These are phyloP conservation scores for Xerophyta viscosa DNA, from an alignment of 106 monocot species.

Conservation along the genomic window DNA sequence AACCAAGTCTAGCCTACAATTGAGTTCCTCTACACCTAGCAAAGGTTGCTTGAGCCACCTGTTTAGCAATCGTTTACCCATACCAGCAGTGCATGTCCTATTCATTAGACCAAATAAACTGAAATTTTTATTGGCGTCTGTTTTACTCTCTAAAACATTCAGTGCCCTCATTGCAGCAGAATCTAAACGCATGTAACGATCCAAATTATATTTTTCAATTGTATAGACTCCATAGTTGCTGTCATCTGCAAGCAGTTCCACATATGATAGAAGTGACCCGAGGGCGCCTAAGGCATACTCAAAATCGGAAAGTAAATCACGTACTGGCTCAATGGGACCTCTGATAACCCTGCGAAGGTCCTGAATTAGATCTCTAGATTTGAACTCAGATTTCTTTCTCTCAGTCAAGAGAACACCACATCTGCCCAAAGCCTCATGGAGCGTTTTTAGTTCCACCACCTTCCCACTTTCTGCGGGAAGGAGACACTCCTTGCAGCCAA, in stretches of 20 bases:
- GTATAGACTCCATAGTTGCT: constrained; percentile 81
- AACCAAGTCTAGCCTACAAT: constrained; percentile 76
- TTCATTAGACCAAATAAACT: constrained; percentile 98
- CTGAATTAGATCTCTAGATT: constrained; percentile 81
- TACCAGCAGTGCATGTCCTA: constrained; percentile 95
- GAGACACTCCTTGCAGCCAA: constrained; percentile 97
- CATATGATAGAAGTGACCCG: constrained; percentile 78
- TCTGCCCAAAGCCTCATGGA: constrained; percentile 51
- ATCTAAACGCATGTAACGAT: constrained; percentile 92
- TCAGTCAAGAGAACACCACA: constrained; percentile 82
- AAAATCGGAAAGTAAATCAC: constrained; percentile 83
- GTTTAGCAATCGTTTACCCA: constrained; percentile 88
- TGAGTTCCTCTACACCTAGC: constrained; percentile 70
- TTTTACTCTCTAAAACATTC: constrained; percentile 86
- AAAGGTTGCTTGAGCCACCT: constrained; percentile 98
- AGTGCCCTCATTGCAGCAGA: constrained; percentile 87
- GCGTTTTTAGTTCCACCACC: constrained; percentile 35
- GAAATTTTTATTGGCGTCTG: constrained; percentile 94
- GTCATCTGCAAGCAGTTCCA: constrained; percentile 78
- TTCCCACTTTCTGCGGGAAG: constrained; percentile 69
- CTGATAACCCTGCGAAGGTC: constrained; percentile 86
- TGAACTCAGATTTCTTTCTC: constrained; percentile 91
- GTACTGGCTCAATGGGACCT: constrained; percentile 82
- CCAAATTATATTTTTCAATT: constrained; percentile 73
- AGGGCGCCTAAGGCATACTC: constrained; percentile 67